Evolutionary conservation across 805 yeast genomes (phyloP).

Genomic region (Candida easanensis): DNA sequence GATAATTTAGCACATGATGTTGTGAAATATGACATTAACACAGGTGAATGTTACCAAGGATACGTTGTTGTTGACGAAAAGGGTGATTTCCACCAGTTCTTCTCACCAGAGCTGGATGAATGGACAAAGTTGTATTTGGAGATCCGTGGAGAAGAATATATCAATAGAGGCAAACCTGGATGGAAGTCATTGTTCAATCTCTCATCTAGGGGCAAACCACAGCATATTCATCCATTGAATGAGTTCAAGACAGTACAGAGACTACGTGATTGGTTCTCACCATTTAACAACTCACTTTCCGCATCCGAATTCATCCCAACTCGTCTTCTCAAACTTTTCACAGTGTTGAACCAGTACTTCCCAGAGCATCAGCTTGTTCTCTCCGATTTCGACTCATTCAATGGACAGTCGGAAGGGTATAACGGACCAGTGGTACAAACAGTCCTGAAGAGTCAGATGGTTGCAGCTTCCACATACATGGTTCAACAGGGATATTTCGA

Average conservation of each 20-base stretch:
- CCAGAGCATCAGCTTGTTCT: constrained; percentile 75
- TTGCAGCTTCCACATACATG: constrained; percentile 72
- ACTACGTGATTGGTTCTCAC: constrained; percentile 51
- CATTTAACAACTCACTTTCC: constrained; percentile 63
- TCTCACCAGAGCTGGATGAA: constrained; percentile 55
- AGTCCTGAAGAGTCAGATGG: constrained; percentile 60
- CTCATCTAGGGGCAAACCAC: constrained; percentile 20
- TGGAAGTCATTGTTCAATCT: constrained; percentile 2
- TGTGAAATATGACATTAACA: constrained; percentile 65
- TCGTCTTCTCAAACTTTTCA: constrained; percentile 60
- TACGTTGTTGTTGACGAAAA: constrained; percentile 68
- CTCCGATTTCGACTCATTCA: constrained; percentile 55
- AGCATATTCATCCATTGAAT: constrained; percentile 52
- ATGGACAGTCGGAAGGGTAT: constrained; percentile 48
- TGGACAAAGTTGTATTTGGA: constrained; percentile 55
- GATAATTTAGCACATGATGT: constrained; percentile 85
- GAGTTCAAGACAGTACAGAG: constrained; percentile 41
- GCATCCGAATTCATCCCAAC: constrained; percentile 82
- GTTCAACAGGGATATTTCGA: constrained; percentile 84
- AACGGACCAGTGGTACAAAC: constrained; percentile 82
- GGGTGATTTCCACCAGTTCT: constrained; percentile 76
- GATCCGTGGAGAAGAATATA: constrained; percentile 28
- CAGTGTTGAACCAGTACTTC: constrained; percentile 57
- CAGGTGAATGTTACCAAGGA: constrained; percentile 72
- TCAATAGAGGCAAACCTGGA: constrained; percentile 1